Evolutionary conservation across 108 stramenopile genomes (phyloP), one percentile per base, ranked within the genome.

Genomic region (Bacterosira constricta): DNA sequence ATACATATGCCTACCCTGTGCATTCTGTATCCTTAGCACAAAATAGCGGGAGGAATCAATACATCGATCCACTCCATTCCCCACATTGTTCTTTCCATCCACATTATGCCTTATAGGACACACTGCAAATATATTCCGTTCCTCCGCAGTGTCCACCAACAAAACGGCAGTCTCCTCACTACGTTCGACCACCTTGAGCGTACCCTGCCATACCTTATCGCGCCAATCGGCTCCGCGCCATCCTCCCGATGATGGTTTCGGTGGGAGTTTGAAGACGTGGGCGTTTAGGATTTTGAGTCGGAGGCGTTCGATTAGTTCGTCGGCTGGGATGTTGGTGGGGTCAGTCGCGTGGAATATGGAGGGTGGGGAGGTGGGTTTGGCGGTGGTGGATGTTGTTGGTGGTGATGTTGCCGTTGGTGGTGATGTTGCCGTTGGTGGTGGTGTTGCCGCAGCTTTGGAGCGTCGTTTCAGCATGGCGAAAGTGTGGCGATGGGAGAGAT

Each of bases 201-300:
- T 90, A 9, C 96, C 96, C 73, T 93, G 93, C 93, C 94, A 92
- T 3, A 95, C 90, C 71, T 95, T 90, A 53, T 96, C 88, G 6
- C 76, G 86, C 94, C 94, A 96, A 29, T 96, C 94, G 32, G 90
- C 91, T 13, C 94, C 94, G 50, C 94, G 84, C 94, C 94, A 96
- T 10, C 94, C 94, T 10, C 83, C 87, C 0, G 76, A 27, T 21
- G 88, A 79, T 2, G 90, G 85, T 69, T 88, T 69, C 21, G 94
- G 86, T 18, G 94, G 94, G 20, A 92, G 80, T 68, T 95, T 92
- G 78, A 92, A 92, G 38, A 92, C 84, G 66, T 95, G 94, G n/a
- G 91, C 90, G 70, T 95, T 90, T 49, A 82, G 50, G 54, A 92
- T 88, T 64, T 73, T 88, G 65, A 84, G 83, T 6, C 91, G 84